Base-by-base conservation (phyloP, 306 rosid species). In the Astragalus membranaceus region DNA sequence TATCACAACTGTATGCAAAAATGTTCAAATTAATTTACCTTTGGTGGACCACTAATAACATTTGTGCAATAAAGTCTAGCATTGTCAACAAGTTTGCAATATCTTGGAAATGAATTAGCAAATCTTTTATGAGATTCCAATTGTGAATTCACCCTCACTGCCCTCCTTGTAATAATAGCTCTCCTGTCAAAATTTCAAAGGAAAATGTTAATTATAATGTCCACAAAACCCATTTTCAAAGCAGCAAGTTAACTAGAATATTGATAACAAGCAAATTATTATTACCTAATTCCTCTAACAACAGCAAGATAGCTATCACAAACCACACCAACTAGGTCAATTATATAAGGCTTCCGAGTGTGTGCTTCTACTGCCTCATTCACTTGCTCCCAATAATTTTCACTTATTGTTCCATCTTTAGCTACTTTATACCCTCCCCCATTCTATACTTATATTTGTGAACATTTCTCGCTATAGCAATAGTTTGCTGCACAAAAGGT, bases 241-340 rank as follows among this genome's bases (percentile, higher is more conserved):
- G 39, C 2, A 20, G 23, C 23, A 20, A 20, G 23, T 20, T 20
- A 20, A 20, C 23, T 20, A 20, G 23, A 20, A 20, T 20, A 20
- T 20, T 20, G 23, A 20, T 20, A 1, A 20, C 23, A 20, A 20
- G 23, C 23, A 20, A 20, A 20, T n/a, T n/a, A n/a, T n/a, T 20
- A 35, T 35, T 6, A 37, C 42, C 96, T 90, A 3, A 94, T 91
- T 72, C 96, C 99, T 82, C 99, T 85, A 43, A 86, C 81, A 41
- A 94, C 97, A 47, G 99, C 99, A 53, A 94, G 79, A 69, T 87
- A 84, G 55, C 91, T 87, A 79, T 94, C 96, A 84, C 99, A 94
- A 74, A 88, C 92, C 47, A 94, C 95, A 47, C 99, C 99, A 67
- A 91, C 95, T 78, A 94, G 71, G 84, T 88, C 96, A 55, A 94